Conservation (phyloP, 208 protist genomes). For the Angomonas ambiguus region DNA sequence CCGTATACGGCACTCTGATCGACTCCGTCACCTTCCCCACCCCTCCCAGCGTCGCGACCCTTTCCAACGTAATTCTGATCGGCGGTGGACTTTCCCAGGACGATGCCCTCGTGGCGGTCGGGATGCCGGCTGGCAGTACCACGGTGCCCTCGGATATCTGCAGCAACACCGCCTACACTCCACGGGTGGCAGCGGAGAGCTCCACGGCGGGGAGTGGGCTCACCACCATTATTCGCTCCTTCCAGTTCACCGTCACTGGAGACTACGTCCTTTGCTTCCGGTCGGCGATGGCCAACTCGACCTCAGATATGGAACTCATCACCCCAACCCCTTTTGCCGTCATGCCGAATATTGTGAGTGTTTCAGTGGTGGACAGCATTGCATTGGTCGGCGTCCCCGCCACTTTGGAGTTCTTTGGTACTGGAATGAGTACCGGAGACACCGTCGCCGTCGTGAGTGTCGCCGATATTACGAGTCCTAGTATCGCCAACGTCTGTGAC, state of each 20-base stretch:
- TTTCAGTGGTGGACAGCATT: constrained; percentile 37
- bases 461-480: constrained; percentile 10
- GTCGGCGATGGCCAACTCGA: constrained; percentile 16
- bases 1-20: constrained; percentile 49
- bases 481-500: constrained; percentile 30
- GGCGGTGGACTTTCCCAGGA: constrained; percentile 63
- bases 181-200: constrained; percentile 29
- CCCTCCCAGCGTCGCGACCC: constrained; percentile 17
- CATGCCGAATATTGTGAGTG: constrained; percentile 31
- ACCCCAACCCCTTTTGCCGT: constrained; percentile 55
- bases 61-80: constrained; percentile 32
- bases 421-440: constrained; percentile 34
- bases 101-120: constrained; percentile 63
- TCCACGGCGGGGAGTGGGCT: constrained; percentile 18
- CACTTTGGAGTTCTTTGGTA: constrained; percentile 47
- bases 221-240: constrained; percentile 25
- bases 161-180: constrained; percentile 49
- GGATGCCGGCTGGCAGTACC: constrained; percentile 14
- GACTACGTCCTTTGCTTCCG: constrained; percentile 79
- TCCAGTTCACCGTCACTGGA: constrained; percentile 39
- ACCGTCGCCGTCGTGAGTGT: constrained; percentile 47
- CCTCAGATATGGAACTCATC: constrained; percentile 25
- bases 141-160: constrained; percentile 68
- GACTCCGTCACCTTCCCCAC: constrained; percentile 27
- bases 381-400: constrained; percentile 41